Base-by-base conservation (phyloP, 371 early-diverging fungal species). In the Circinella umbellata region DNA sequence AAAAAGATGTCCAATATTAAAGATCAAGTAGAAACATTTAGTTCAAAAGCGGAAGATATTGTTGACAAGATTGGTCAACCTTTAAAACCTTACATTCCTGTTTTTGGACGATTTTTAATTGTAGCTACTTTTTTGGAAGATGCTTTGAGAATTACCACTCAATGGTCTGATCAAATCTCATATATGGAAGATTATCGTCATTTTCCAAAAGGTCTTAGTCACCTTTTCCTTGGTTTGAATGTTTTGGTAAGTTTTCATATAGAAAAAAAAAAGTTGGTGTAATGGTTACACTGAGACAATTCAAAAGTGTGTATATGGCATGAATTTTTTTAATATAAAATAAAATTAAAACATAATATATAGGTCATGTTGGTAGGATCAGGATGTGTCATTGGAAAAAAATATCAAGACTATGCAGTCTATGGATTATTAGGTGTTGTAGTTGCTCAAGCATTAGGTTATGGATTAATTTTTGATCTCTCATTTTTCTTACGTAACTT, bases 41-140 rank as follows among this genome's bases (percentile, higher is more conserved):
- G 80, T 67, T 75, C 66, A 64, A 74, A 92, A 74, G 78, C 91
- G 36, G 98, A 98, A 82, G 90, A 90, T 65, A 49, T 89, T 49
- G 80, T 97, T 61, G 95, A 94, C 69, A 80, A 71, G 71, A 67
- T 94, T 48, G 88, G 92, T 35, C 82, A 85, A 63, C 96, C 95
- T 49, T 73, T 98, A 62, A 98, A 96, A 85, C 96, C 97, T n/a
- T 91, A 91, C 76, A 88, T 97, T 63, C 96, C 98, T 5, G 88
- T 83, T 70, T 90, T 97, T 61, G 95, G 94, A 35, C 92, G 98
- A 14, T 92, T 95, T 75, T 86, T 98, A 27, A 89, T 98, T 37
- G 95, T 98, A 42, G 96, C 94, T 57, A 98, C 98, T 35, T 98
- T 97, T 85, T 79, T 96, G 64, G 98, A 98, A 80, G 98, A 98